phyloP scores from a whole-genome alignment of 208 protist species.

The Trypanosoma congolense region DNA sequence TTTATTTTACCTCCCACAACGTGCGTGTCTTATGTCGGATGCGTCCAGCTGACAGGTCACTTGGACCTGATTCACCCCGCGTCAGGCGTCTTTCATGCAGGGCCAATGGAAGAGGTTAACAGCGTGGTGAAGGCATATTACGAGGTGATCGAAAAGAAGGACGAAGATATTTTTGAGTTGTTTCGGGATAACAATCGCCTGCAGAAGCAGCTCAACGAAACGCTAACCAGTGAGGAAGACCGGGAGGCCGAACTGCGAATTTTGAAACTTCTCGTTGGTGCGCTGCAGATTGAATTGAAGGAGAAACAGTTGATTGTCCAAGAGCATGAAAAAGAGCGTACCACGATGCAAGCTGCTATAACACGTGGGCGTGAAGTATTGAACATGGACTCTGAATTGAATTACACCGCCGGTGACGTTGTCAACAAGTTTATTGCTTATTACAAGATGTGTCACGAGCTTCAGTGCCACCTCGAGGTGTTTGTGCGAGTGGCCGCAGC shows the following conservation, averaged over 20 bases:
- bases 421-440: conserved; percentile 24
- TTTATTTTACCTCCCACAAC: too few relatives aligned
- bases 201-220: conserved; percentile 46
- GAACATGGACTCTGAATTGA: conserved; percentile 41
- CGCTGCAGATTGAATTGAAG: conserved; percentile 43
- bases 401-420: conserved; percentile 32
- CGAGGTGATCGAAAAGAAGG: conserved; percentile 58
- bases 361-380: conserved; percentile 30
- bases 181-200: conserved; percentile 72
- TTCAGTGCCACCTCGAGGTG: conserved; percentile 15
- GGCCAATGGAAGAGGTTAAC: conserved; percentile 40
- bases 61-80: too few relatives aligned
- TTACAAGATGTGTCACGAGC: conserved; percentile 15
- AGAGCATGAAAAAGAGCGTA: conserved; percentile 35
- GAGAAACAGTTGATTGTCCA: conserved; percentile 52
- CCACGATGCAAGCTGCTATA: conserved; percentile 30
- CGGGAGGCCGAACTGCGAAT: conserved; percentile 34
- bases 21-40: too few relatives aligned
- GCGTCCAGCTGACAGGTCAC: not conserved
- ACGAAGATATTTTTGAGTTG: conserved; percentile 68
- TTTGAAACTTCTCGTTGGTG: conserved; percentile 30
- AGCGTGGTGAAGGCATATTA: conserved; percentile 65
- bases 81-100: not conserved
- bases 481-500: conserved; percentile 16
- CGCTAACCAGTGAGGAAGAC: conserved; percentile 34